A percentile compares a stretch with the other conserved stretches of the same genome.
Evolutionary conservation across 768 basidiomycete species (phyloP).

Genomic region (Kwoniella heveanensis): DNA sequence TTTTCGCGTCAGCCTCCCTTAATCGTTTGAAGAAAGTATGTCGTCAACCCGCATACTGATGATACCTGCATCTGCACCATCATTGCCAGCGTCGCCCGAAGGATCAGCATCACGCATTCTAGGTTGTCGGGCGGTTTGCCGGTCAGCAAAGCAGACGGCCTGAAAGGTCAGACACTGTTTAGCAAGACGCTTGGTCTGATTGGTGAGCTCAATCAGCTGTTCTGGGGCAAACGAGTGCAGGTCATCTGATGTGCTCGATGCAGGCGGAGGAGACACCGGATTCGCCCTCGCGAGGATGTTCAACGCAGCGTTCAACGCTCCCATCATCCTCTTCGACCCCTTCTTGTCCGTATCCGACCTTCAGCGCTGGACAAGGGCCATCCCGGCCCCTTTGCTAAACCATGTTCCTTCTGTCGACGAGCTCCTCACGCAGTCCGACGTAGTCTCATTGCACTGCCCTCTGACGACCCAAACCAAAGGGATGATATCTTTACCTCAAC

Average conservation of each 20-base stretch:
- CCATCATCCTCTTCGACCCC: conserved; percentile 50
- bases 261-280: conserved; percentile 47
- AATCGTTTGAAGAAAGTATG: no score
- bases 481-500: conserved; percentile 43
- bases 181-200: conserved; percentile 55
- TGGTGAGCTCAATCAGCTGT: no score
- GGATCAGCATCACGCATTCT: conserved; percentile 23
- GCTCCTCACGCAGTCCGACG: conserved; percentile 46
- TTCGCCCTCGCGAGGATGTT: conserved; percentile 49
- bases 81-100: conserved; percentile 31
- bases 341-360: conserved; percentile 33
- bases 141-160: conserved; percentile 24
- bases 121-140: conserved; percentile 18
- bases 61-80: no score
- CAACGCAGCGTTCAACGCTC: conserved; percentile 46
- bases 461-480: conserved; percentile 43
- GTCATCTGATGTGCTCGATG: conserved; percentile 16
- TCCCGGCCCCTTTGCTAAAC: conserved; percentile 6
- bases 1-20: no score
- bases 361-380: conserved; percentile 31
- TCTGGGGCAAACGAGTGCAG: no score
- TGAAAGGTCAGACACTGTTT: conserved; percentile 28
- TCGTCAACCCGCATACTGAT: no score
- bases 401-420: conserved; percentile 36
- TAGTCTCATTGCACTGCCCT: conserved; percentile 56